Evolutionary conservation across 495 filamentous ascomycete genomes (phyloP).

Genomic region (Penicillium chermesinum): DNA sequence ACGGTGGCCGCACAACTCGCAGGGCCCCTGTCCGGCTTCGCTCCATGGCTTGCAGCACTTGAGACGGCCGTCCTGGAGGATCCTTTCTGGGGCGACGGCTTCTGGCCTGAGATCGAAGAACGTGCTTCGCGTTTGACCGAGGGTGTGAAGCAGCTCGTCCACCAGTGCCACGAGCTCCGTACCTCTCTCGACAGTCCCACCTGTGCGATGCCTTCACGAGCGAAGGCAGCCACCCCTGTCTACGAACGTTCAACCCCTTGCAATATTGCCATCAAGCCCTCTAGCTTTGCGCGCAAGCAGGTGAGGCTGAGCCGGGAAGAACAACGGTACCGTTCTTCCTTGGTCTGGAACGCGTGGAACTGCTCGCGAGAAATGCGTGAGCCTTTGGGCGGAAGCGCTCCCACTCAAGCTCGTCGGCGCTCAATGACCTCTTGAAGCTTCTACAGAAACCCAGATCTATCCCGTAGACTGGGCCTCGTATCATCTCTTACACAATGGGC

Average conservation of each 20-base stretch:
- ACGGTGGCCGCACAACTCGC: constrained; percentile 51
- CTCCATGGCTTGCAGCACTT: constrained; percentile 51
- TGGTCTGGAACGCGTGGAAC: constrained; percentile 24
- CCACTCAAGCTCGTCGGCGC: constrained; percentile 21
- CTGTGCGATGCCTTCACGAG: constrained; percentile 19
- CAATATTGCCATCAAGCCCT: constrained; percentile 27
- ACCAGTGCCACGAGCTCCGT: constrained; percentile 48
- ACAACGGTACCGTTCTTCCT: constrained; percentile 23
- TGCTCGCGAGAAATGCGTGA: constrained; percentile 21
- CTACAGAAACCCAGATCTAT: neutral
- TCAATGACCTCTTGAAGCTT: constrained; percentile 24
- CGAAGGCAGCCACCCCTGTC: constrained; percentile 12
- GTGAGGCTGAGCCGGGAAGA: constrained; percentile 31
- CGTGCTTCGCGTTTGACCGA: constrained; percentile 47
- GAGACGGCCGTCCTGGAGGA: constrained; percentile 50
- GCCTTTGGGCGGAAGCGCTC: constrained; percentile 14
- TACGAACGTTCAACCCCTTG: constrained; percentile 18
- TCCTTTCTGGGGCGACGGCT: constrained; percentile 51
- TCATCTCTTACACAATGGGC: too few species aligned
- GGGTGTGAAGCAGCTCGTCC: constrained; percentile 50
- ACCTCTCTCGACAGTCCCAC: constrained; percentile 23
- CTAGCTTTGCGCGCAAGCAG: constrained; percentile 29
- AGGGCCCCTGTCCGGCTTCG: constrained; percentile 44
- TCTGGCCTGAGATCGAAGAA: constrained; percentile 51
- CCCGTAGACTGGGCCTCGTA: too few species aligned